Evolutionary conservation across 2,329 filamentous ascomycete genomes (phyloP).

Genomic region (Magnaporthales sp.): DNA sequence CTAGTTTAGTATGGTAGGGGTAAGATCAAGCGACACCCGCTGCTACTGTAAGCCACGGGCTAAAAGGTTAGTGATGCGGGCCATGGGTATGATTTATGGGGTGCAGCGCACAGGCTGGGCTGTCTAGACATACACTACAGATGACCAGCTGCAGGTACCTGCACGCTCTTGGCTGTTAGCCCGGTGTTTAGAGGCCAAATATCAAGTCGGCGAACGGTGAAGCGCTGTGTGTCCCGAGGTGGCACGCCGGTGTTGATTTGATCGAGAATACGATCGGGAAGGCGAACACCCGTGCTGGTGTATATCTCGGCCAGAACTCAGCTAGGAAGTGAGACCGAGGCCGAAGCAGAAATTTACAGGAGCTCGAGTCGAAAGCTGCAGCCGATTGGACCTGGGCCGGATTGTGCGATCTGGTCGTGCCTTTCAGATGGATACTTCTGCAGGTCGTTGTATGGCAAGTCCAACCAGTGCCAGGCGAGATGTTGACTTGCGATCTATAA

Average conservation of each 20-base stretch:
- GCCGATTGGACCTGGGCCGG: conserved; percentile 4
- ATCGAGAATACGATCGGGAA: conserved; percentile 4
- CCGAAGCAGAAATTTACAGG: background rate
- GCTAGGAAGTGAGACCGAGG: conserved; percentile 1
- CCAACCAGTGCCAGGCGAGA: background rate
- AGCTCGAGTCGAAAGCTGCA: background rate
- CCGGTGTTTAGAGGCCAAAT: background rate
- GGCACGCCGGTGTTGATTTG: background rate
- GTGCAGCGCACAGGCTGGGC: background rate
- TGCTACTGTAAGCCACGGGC: background rate
- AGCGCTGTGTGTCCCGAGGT: background rate
- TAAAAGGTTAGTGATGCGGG: background rate
- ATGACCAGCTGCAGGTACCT: background rate
- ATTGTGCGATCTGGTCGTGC: conserved; percentile 3
- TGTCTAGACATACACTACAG: background rate
- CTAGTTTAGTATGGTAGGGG: background rate
- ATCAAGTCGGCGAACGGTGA: background rate
- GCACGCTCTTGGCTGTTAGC: background rate
- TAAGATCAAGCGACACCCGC: background rate
- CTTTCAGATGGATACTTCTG: background rate
- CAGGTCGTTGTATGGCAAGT: conserved; percentile 1
- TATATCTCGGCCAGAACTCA: background rate
- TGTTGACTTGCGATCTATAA: background rate
- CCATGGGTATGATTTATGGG: background rate
- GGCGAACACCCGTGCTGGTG: conserved; percentile 1